Base-by-base conservation (phyloP, 306 rosid species). In the Trifolium subterraneum region DNA sequence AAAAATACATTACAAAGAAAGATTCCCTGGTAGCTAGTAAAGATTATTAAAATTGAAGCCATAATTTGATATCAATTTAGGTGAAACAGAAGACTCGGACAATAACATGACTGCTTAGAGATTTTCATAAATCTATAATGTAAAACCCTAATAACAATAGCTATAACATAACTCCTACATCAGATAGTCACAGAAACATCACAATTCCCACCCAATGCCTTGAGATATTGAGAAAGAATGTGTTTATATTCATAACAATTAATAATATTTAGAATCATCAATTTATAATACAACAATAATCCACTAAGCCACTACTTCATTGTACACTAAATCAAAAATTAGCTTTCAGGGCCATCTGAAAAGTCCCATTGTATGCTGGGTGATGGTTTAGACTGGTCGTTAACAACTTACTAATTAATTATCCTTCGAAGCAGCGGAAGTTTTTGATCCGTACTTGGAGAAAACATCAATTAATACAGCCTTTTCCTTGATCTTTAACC, bases 401-500 rank as follows among this genome's bases (percentile, higher is more conserved):
- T 15, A 25, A 59, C 56, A 68, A 68, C 10, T 15, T 48, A 68
- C 79, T 77, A 64, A 1, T 23, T 77, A 63, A 3, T 19, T 65
- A 22, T 78, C 79, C 72, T 81, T 84, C 59, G 76, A 84, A 70
- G 81, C 80, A 14, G 71, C 39, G 39, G 87, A 62, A 73, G 87
- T 19, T 72, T 90, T 87, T n/a, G 23, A 48, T 56, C 95, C 91
- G 44, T 94, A 94, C 80, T 89, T 94, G 19, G 96, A 86, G 82
- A 89, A 83, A 79, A 91, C 98, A 36, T 87, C 93, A 62, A 45
- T 82, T n/a, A 91, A 77, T 44, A 88, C 80, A 63, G 97, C 93
- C 88, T 87, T 90, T 84, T 94, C 98, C 83, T 79, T 91, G 47
- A 88, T 70, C 92, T 76, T 94, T 80, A 94, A 81, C 93, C 98